Evolutionary conservation across 495 filamentous ascomycete genomes (phyloP), one percentile per base, ranked within the genome.

Genomic region (Neurospora sp.): DNA sequence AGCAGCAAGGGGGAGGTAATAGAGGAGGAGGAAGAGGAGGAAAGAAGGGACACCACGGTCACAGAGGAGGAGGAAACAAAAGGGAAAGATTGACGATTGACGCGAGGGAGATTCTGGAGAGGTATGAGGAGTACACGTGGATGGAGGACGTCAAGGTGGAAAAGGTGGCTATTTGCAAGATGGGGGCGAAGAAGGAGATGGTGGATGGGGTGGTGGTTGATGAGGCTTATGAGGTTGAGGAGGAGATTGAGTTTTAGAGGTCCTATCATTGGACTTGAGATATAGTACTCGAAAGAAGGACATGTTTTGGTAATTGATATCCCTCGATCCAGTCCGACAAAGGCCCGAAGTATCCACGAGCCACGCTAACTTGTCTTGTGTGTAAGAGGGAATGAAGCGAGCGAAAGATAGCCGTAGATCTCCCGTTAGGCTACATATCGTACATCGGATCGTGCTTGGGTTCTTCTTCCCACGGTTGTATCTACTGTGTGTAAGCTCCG

Each of bases 131-230:
- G 40, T 81, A 82, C 39, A 75, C 87, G 6, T 94, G 92, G 90
- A 89, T 91, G 76, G 82, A 85, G 71, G 82, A 88, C 70, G 83
- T 92, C 20, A 81, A 80, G 20, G 71, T 94, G 41, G 88, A 92
- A 70, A 87, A 83, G 44, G 78, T 96, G 9, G 88, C 85, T 40
- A 89, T 96, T 69, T 95, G 91, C 77, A 87, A 87, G 80, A 94
- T 94, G 92, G 92, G 92, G 1, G 91, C 92, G 48, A 89, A 88
- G 84, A 88, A 87, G 76, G 27, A 35, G 53, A 77, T 87, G 22
- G 80, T 76, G n/a, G 77, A 70, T 16, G 76, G 75, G n/a, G 79
- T 87, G 71, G 82, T 77, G 74, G 53, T 65, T 16, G 83, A 83
- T 72, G 82, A 79, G 79, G 81, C 75, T 72, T 89, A 88, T 74